Percentiles rank a stretch among this genome's conserved stretches.
These are phyloP conservation scores for Bryum argenteum DNA, from an alignment of 225 moss, liverwort and hornwort genomes.

Conservation along the genomic window DNA sequence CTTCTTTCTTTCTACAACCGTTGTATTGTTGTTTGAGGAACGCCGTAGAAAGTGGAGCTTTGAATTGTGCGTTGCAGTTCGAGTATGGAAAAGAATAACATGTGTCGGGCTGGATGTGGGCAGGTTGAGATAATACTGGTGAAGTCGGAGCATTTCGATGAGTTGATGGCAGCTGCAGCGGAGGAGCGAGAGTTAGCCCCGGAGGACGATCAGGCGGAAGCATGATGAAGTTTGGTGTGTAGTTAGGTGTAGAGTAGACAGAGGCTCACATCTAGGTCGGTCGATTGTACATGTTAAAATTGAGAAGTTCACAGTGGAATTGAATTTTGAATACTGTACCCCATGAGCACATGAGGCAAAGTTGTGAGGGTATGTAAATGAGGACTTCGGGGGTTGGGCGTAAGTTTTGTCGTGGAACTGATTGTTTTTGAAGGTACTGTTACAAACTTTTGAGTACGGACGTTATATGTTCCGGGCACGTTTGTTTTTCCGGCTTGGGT, in stretches of 20 bases:
- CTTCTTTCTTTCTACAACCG: neutral
- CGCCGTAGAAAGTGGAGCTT: neutral
- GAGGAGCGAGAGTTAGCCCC: constrained; percentile 94
- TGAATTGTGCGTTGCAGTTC: neutral
- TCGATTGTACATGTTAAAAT: constrained; percentile 65
- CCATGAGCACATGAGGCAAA: constrained; percentile 49
- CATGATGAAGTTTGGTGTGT: constrained; percentile 41
- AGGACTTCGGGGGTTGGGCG: too few relatives aligned
- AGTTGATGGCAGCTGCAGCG: constrained; percentile 94
- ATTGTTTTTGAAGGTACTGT: too few relatives aligned
- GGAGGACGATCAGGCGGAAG: constrained; percentile 70
- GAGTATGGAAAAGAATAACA: neutral
- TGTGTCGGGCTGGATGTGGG: neutral
- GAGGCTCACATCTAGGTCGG: constrained; percentile 43
- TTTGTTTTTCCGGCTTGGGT: too few relatives aligned
- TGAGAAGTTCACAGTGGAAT: constrained; percentile 60
- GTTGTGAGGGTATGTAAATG: too few relatives aligned
- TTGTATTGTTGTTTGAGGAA: too few relatives aligned
- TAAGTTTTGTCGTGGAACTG: too few relatives aligned
- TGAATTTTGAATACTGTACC: constrained; percentile 44
- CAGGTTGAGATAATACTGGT: constrained; percentile 93
- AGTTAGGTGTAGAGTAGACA: constrained; percentile 54
- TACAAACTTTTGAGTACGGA: too few relatives aligned
- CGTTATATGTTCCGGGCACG: too few relatives aligned
- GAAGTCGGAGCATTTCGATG: constrained; percentile 92